Base-by-base conservation (phyloP, 345 rosid species). In the Salix koriyanagi region DNA sequence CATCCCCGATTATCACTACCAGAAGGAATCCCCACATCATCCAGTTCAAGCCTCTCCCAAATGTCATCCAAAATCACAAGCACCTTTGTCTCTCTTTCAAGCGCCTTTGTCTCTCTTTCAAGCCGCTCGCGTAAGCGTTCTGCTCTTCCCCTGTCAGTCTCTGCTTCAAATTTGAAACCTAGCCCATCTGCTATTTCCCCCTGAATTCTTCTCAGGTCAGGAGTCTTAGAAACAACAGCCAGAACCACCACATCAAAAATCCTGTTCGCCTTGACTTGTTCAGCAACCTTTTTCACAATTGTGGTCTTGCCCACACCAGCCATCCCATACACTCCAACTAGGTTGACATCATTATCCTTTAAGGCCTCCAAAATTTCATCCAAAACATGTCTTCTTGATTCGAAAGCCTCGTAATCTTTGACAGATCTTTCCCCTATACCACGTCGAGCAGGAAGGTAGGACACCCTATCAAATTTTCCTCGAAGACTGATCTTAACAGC, bases 301-400 rank as follows among this genome's bases (percentile, higher is more conserved):
- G 80, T 71, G 28, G 76, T 71, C 54, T 77, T 77, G 5, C 76
- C 80, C 4, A 71, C 76, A 1, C 80, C 80, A 6, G 30, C 18
- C 25, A 72, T 21, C 5, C 76, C 80, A 18, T 54, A 71, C 19
- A 77, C 71, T 5, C 76, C 80, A 36, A 71, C 15, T 28, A 41
- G 5, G 34, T 41, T 61, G 15, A 77, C 52, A 23, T 71, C 65
- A 12, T 16, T 11, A 9, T 32, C 37, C 37, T 28, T 64, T 12
- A 77, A 34, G 11, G 70, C 75, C 8, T 32, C 58, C 34, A 77
- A 4, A 16, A 77, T 71, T 14, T 62, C 61, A 23, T 52, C 8
- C 34, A 70, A 44, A 48, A 48, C 52, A 5, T 7, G 26, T 7
- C 5, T 16, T 61, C 80, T 77, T 46, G 80, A 77, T 13, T 77